Evolutionary conservation across 2,329 filamentous ascomycete species (phyloP), one percentile per base, ranked within the genome.

Genomic region (Blastomyces emzantsi): DNA sequence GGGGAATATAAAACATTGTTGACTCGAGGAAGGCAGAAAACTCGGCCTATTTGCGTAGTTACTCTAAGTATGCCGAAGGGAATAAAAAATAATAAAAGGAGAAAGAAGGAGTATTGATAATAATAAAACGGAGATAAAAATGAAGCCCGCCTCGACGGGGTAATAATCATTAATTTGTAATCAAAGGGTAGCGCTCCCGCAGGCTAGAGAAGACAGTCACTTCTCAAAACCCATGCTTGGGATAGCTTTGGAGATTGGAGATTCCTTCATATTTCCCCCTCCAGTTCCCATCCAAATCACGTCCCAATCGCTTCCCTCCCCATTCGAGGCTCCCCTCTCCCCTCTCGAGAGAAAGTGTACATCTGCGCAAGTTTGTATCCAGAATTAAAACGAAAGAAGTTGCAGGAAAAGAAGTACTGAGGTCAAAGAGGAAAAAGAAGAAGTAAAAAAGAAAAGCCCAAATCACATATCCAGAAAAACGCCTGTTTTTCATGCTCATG

Each of bases 401-500:
- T 36, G 43, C 7, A 6, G 13, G 25, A 19, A 56, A 39, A 7
- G 30, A 36, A 49, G 19, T 9, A 19, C 9, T 3, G n/a, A 49
- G n/a, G 19, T 47, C 22, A 49, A 49, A 28, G 25, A 15, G 13
- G 15, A 51, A 39, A 56, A 19, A n/a, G n/a, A 39, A 22, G 19
- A 25, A 25, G 11, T 2, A 13, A 11, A 13, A 11, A 30, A 30
- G n/a, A 11, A 49, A 33, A 22, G 41, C 5, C 3, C 15, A 41
- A 41, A 41, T 41, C 33, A 8, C 33, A 57, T 57, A 57, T 57
- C 54, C 54, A 59, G 57, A 56, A 33, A 45, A 60, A 60, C 57
- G 41, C 57, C 57, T 47, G 25, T 60, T n/a, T 60, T 25, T 60
- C 57, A 60, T 60, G 57, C 57, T 60, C 41, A 60, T 60, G 41